phyloP scores from a whole-genome alignment of 2,329 filamentous ascomycete species.

The Myriosclerotinia curreyana region DNA sequence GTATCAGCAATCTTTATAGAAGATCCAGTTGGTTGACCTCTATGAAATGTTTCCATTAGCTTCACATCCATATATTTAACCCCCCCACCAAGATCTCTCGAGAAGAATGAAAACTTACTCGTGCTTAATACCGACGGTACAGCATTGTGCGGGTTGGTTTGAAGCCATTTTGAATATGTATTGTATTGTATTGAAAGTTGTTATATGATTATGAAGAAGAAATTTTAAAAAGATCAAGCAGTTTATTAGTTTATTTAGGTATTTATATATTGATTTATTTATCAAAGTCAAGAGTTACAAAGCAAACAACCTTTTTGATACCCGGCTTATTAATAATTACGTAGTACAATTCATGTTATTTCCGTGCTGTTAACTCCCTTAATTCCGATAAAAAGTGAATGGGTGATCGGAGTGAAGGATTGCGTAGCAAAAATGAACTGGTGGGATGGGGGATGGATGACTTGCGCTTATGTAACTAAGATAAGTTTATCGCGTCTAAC shows the following conservation, averaged over 20 bases:
- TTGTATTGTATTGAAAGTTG: neutral
- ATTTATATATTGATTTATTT: no score
- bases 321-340: no score
- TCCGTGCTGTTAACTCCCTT: neutral
- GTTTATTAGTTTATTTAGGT: neutral
- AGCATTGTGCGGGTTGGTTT: slow-evolving; percentile 38
- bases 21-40: slow-evolving; percentile 36
- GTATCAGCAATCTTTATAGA: slow-evolving; percentile 33
- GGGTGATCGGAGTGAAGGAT: neutral
- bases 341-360: neutral
- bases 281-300: neutral
- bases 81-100: slow-evolving; percentile 5
- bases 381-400: neutral
- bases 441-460: no score
- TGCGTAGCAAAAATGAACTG: neutral
- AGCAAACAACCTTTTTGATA: neutral
- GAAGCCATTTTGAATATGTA: slow-evolving; percentile 39
- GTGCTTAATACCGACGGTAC: slow-evolving; percentile 39
- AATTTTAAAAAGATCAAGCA: neutral
- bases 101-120: slow-evolving; percentile 30
- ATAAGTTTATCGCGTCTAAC: neutral
- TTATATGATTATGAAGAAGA: no score
- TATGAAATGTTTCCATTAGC: slow-evolving; percentile 16
- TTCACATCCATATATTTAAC: neutral
- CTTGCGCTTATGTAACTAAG: no score